These are phyloP conservation scores for Malus hybrid DNA, from an alignment of 331 rosid genomes.

Conservation along the genomic window DNA sequence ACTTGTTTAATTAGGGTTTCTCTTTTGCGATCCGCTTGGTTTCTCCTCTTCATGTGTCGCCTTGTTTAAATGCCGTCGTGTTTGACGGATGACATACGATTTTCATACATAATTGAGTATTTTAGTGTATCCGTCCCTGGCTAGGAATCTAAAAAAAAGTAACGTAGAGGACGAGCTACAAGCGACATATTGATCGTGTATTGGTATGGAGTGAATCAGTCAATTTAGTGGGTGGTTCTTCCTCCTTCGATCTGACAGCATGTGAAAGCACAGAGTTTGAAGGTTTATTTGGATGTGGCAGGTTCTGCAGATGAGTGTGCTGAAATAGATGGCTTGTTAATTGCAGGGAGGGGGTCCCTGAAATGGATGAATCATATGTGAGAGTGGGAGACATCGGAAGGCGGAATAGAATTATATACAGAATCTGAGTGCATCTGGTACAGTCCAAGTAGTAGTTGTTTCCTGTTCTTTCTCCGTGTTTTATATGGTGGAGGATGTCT, in stretches of 20 bases:
- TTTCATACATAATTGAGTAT: background rate
- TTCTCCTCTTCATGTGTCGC: background rate
- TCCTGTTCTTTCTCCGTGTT: slow-evolving; percentile 34
- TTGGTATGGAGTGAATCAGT: background rate
- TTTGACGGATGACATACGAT: background rate
- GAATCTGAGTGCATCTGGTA: background rate
- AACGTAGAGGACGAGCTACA: background rate
- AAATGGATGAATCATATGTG: background rate
- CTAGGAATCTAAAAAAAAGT: background rate
- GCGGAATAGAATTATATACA: background rate
- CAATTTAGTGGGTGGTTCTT: background rate
- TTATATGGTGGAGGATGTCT: slow-evolving; percentile 10
- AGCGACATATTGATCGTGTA: background rate
- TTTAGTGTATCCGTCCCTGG: background rate
- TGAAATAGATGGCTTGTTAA: background rate
- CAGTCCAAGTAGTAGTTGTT: background rate
- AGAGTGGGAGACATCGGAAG: background rate
- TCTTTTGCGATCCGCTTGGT: background rate
- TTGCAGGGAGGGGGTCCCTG: background rate
- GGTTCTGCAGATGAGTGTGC: background rate
- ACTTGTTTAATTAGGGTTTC: background rate
- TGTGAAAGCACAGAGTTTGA: background rate
- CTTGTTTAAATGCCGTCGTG: too few species aligned
- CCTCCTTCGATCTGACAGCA: background rate
- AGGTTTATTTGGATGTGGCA: background rate